phyloP scores from a whole-genome alignment of 2,329 filamentous ascomycete genomes.

The Botrytis byssoidea region DNA sequence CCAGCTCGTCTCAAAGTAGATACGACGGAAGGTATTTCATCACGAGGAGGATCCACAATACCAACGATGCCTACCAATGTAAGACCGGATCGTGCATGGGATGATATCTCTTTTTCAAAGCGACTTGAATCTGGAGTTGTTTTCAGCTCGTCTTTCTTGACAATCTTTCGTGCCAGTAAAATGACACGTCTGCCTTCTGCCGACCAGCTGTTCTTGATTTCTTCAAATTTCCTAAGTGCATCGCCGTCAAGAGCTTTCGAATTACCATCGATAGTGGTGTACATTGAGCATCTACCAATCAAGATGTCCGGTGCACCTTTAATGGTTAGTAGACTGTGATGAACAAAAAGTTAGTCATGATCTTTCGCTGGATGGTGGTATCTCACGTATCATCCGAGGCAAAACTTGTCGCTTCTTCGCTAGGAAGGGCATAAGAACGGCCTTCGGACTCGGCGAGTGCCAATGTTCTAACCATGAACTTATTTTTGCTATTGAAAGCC shows the following conservation, averaged over 20 bases:
- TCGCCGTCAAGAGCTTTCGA: conserved; percentile 49
- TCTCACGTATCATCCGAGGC: conserved; percentile 15
- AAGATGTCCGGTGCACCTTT: conserved; percentile 70
- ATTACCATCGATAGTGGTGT: conserved; percentile 55
- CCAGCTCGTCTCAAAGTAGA: conserved; percentile 63
- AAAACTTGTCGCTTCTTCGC: conserved; percentile 20
- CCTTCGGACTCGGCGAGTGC: conserved; percentile 46
- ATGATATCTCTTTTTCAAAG: conserved; percentile 53
- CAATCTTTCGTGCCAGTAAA: conserved; percentile 58
- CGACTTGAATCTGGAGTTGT: conserved; percentile 39
- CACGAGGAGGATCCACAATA: conserved; percentile 56
- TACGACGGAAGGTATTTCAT: conserved; percentile 56
- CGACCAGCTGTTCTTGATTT: conserved; percentile 65
- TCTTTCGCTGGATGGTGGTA: background rate
- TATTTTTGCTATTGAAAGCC: conserved; percentile 79
- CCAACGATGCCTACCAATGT: conserved; percentile 54
- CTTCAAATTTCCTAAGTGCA: conserved; percentile 48
- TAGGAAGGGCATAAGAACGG: conserved; percentile 20
- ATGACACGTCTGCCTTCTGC: conserved; percentile 66
- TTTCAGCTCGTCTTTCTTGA: conserved; percentile 20
- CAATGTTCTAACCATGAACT: conserved; percentile 68
- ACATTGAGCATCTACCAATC: conserved; percentile 65
- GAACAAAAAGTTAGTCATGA: background rate
- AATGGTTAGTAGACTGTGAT: conserved; percentile 56
- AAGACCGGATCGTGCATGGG: conserved; percentile 48